A percentile compares a stretch with the other conserved stretches of the same genome.
These are phyloP conservation scores for Aspergillus costaricaensis DNA, from an alignment of 2,329 filamentous ascomycete species.

Conservation along the genomic window DNA sequence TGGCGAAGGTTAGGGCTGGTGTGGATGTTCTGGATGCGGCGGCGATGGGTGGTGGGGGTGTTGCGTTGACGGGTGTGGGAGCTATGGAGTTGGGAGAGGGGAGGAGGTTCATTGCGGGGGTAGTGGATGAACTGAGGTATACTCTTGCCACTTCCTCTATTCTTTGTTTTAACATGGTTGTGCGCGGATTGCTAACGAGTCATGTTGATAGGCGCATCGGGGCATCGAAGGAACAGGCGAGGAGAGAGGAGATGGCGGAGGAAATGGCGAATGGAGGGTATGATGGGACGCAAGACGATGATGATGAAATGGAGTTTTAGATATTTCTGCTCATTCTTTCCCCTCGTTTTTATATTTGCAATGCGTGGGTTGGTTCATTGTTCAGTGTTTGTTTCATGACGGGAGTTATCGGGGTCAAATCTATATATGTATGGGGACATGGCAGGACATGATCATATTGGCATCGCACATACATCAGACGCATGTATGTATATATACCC, in stretches of 20 bases:
- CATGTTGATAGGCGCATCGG: slow-evolving; percentile 66
- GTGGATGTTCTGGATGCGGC: slow-evolving; percentile 66
- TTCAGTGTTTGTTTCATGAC: slow-evolving; percentile 13
- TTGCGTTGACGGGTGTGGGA: slow-evolving; percentile 77
- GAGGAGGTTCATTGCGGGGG: slow-evolving; percentile 77
- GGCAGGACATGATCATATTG: neutral
- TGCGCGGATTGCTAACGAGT: slow-evolving; percentile 3
- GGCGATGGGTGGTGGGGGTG: slow-evolving; percentile 59
- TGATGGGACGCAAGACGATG: slow-evolving; percentile 50
- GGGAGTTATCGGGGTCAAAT: slow-evolving; percentile 25
- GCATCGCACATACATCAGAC: neutral
- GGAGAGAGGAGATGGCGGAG: slow-evolving; percentile 75
- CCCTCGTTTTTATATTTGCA: too few species aligned
- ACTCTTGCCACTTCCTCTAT: slow-evolving; percentile 3
- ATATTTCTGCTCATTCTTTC: neutral
- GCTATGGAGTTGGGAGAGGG: slow-evolving; percentile 91
- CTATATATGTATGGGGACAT: too few species aligned
- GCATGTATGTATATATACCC: slow-evolving; percentile 41
- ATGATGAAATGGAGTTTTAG: slow-evolving; percentile 59
- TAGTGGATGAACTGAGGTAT: slow-evolving; percentile 78
- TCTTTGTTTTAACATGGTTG: neutral
- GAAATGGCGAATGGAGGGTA: slow-evolving; percentile 58
- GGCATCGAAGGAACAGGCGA: slow-evolving; percentile 73
- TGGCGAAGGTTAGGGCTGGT: slow-evolving; percentile 81
- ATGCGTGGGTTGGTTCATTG: slow-evolving; percentile 3